Base-by-base conservation (phyloP, 2,329 filamentous ascomycete genomes). In the Ophiocordyceps camponoti-leonardi region DNA sequence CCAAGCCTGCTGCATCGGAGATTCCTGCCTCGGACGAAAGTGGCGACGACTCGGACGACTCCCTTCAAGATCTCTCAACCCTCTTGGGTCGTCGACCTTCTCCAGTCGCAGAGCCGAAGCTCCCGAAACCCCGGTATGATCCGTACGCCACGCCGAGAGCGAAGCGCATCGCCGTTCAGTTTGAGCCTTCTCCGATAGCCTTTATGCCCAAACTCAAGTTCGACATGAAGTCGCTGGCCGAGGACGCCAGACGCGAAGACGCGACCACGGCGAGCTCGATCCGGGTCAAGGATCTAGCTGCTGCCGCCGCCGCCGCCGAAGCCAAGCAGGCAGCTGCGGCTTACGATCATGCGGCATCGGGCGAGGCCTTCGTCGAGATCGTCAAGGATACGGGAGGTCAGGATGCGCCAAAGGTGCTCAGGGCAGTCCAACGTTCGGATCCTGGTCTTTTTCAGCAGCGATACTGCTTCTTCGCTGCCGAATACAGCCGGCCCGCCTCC, bases 11-110 rank as follows among this genome's bases (percentile, higher is more conserved):
- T 51, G 48, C 44, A 47, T 10, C 51, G 13, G 64, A 81, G 46
- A 82, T 88, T 39, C 71, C 70, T 42, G 79, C 75, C 45, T 87
- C 84, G 0, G 84, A 88, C 54, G 81, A 82, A 18, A 72, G 71
- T 26, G 70, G 68, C 35, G 52, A 50, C 35, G 58, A 54, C 18
- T 77, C 77, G 18, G 73, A 76, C 23, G 72, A 71, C 43, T 81
- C 80, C 0, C 66, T 81, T 14, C 69, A 72, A 6, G 67, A 72
- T 41, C 58, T 81, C 1, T 57, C 60, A 10, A 50, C 53, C 28
- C 57, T 64, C 12, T 53, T 65, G 12, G 54, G 58, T 6, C 52
- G 52, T 40, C 10, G 49, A 45, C n/a, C 42, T 51, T 43, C 49
- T 51, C 30, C 44, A 47, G 30, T 50, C 51, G 30, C 42, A 48